Conservation (phyloP, 2,329 filamentous ascomycete species). For the Metarhizium guizhouense region DNA sequence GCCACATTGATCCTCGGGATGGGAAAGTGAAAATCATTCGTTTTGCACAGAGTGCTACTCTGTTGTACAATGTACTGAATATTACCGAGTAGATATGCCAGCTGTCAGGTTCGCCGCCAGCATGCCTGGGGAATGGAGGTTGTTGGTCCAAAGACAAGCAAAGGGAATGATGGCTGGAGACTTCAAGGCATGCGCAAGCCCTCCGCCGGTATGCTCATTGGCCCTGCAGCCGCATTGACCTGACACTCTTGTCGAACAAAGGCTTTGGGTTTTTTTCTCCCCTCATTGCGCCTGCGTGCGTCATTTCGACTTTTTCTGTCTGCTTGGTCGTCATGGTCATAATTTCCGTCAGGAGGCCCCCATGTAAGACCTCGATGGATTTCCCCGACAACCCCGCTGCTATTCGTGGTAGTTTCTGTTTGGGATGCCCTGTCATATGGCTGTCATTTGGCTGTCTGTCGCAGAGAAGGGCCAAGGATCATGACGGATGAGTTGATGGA, state of each 20-base stretch:
- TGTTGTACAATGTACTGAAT: too few relatives aligned
- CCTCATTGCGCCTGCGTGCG: neutral
- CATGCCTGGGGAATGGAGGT: neutral
- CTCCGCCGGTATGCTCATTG: neutral
- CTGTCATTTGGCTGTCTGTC: too few relatives aligned
- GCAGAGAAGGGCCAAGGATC: too few relatives aligned
- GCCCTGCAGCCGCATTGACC: neutral
- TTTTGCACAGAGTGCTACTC: neutral
- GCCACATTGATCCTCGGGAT: neutral
- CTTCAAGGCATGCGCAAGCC: neutral
- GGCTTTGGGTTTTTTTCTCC: neutral
- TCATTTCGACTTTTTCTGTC: too few relatives aligned
- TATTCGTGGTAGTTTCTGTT: too few relatives aligned
- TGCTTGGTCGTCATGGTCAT: too few relatives aligned
- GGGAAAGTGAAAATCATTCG: neutral
- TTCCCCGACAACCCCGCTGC: too few relatives aligned
- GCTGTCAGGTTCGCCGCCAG: neutral
- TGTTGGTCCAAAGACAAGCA: neutral
- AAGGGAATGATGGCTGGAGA: too few relatives aligned
- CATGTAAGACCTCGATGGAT: too few relatives aligned
- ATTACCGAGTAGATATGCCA: neutral
- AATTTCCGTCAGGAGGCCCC: too few relatives aligned
- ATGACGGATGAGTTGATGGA: too few relatives aligned
- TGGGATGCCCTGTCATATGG: too few relatives aligned
- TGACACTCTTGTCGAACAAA: neutral